Conservation (phyloP, 163 green algal genomes). For the Volvox carteri region DNA sequence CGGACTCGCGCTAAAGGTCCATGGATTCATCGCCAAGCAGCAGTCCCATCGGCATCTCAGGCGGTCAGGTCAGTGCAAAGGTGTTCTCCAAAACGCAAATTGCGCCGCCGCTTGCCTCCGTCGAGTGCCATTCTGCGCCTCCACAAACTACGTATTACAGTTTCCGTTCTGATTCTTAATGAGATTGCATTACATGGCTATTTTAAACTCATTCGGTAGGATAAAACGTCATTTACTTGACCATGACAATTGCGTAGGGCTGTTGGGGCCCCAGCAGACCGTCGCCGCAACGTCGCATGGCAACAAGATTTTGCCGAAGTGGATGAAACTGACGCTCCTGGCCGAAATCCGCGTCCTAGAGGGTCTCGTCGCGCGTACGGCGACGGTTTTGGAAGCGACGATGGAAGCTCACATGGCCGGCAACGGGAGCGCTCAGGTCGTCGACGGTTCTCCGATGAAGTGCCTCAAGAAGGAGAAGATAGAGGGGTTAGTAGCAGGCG, state of each 20-base stretch:
- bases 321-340: neutral
- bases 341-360: neutral
- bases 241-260: conserved; percentile 5
- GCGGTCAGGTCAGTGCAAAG: neutral
- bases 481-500: neutral
- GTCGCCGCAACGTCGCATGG: neutral
- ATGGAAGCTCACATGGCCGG: neutral
- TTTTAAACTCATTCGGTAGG: no score
- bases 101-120: conserved; percentile 17
- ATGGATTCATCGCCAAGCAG: neutral
- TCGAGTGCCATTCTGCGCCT: no score
- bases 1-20: neutral
- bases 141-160: no score
- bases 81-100: neutral
- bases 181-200: no score
- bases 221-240: no score
- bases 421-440: neutral
- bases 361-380: neutral
- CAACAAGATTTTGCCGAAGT: neutral
- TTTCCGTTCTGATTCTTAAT: neutral
- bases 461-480: no score
- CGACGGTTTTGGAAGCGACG: neutral
- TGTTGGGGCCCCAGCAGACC: neutral
- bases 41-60: neutral
- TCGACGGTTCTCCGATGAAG: neutral